phyloP scores from a whole-genome alignment of 352 stramenopile genomes.

The Phytopythium cucurbitacearum region DNA sequence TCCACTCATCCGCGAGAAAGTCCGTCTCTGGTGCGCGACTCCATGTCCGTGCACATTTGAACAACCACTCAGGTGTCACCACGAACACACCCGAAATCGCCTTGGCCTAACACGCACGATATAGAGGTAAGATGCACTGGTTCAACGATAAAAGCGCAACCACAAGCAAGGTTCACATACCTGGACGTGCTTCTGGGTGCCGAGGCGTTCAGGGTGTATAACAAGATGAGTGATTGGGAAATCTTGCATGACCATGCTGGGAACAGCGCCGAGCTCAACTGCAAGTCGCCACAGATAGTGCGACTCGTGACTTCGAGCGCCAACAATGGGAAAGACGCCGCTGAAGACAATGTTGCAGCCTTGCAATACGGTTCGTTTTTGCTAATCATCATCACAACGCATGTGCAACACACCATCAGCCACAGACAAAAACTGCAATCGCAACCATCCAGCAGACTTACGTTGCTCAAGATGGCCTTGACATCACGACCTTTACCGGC shows the following conservation, averaged over 20 bases:
- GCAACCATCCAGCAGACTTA: conserved; percentile 11
- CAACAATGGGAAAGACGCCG: conserved; percentile 67
- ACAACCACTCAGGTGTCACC: conserved; percentile 76
- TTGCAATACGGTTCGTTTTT: conserved; percentile 62
- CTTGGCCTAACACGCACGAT: conserved; percentile 32
- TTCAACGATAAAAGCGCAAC: too few species aligned
- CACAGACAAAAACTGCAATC: neutral
- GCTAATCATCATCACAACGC: conserved; percentile 19
- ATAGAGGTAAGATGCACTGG: too few species aligned
- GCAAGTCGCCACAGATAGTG: conserved; percentile 78
- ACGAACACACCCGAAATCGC: conserved; percentile 52
- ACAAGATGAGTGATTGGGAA: conserved; percentile 83
- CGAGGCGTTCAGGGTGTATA: conserved; percentile 73
- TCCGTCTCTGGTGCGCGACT: conserved; percentile 48
- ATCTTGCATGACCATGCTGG: conserved; percentile 64
- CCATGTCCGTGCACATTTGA: conserved; percentile 77
- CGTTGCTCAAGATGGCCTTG: conserved; percentile 60
- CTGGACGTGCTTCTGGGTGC: conserved; percentile 78
- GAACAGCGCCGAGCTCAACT: conserved; percentile 58
- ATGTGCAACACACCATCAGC: conserved; percentile 3
- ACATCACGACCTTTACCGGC: conserved; percentile 58
- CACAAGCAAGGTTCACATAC: conserved; percentile 10
- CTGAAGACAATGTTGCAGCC: conserved; percentile 78
- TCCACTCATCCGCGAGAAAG: conserved; percentile 67
- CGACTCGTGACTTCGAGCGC: conserved; percentile 46